These are phyloP conservation scores for Fraxinus pennsylvanica DNA, from an alignment of 257 asterid species.

Conservation along the genomic window DNA sequence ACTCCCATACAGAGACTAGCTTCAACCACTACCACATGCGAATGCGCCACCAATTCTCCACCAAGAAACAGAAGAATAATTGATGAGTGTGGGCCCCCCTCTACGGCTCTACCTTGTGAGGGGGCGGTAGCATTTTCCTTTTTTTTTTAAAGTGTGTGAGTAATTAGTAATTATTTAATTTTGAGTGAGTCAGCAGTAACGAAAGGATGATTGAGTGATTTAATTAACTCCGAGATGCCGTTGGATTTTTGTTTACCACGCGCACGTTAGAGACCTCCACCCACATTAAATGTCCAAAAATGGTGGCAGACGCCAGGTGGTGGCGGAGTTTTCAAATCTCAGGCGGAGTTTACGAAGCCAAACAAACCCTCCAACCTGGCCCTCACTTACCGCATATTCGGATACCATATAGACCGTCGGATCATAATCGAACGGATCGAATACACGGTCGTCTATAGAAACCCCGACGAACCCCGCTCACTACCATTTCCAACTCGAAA, in stretches of 20 bases:
- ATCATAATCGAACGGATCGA: conserved; percentile 6
- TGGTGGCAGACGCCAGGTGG: background rate
- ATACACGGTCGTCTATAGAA: background rate
- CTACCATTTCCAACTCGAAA: conserved; percentile 2
- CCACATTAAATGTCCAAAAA: background rate
- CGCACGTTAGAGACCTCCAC: background rate
- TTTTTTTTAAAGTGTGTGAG: too few relatives aligned
- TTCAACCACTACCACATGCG: conserved; percentile 21
- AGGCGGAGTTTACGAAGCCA: conserved; percentile 2
- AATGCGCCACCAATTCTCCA: background rate
- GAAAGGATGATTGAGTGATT: too few relatives aligned
- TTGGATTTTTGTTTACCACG: background rate
- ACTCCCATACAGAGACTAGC: conserved; percentile 33
- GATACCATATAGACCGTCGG: conserved; percentile 7
- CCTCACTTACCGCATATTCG: conserved; percentile 31
- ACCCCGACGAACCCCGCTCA: background rate
- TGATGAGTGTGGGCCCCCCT: background rate
- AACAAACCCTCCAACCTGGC: background rate
- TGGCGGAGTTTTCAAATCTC: conserved; percentile 30
- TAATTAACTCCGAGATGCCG: too few relatives aligned
- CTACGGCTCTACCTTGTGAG: too few relatives aligned
- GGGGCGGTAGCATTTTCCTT: too few relatives aligned
- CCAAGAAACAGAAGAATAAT: background rate
- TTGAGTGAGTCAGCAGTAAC: too few relatives aligned
- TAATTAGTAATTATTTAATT: too few relatives aligned